phyloP scores from a whole-genome alignment of 2,329 filamentous ascomycete species.

The Knoxdaviesia capensis region DNA sequence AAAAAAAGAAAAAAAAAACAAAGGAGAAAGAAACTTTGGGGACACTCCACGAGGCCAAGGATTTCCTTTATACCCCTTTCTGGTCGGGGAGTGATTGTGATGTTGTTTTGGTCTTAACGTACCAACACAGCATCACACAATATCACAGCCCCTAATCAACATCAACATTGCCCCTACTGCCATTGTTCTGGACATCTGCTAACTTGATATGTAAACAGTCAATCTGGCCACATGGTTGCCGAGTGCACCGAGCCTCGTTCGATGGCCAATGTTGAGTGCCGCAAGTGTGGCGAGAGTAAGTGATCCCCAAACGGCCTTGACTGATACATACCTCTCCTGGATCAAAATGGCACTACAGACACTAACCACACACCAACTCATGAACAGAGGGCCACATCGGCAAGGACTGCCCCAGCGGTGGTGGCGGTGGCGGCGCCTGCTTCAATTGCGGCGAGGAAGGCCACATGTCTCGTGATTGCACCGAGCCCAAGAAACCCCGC shows the following conservation, averaged over 20 bases:
- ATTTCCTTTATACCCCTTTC: no score
- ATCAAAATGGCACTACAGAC: background rate
- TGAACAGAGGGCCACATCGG: slow-evolving; percentile 36
- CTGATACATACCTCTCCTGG: background rate
- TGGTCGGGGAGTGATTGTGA: no score
- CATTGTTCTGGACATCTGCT: no score
- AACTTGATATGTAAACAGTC: slow-evolving; percentile 10
- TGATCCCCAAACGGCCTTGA: no score
- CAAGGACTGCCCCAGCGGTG: slow-evolving; percentile 42
- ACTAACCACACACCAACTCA: slow-evolving; percentile 3
- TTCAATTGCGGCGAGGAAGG: slow-evolving; percentile 45
- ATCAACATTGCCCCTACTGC: background rate
- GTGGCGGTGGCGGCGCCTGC: slow-evolving; percentile 30
- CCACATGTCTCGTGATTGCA: slow-evolving; percentile 32
- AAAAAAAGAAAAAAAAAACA: background rate
- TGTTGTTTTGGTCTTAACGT: no score
- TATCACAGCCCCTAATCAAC: background rate
- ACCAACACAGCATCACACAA: no score
- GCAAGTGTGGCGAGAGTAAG: slow-evolving; percentile 41
- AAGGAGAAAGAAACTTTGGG: no score
- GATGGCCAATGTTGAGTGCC: slow-evolving; percentile 41
- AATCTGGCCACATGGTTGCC: slow-evolving; percentile 27
- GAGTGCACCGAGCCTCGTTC: slow-evolving; percentile 41
- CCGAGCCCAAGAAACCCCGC: slow-evolving; percentile 22
- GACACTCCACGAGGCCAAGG: no score